Evolutionary conservation across 129 eudicot species (phyloP), one percentile per base, ranked within the genome.

Genomic region (Sambucus nigra): DNA sequence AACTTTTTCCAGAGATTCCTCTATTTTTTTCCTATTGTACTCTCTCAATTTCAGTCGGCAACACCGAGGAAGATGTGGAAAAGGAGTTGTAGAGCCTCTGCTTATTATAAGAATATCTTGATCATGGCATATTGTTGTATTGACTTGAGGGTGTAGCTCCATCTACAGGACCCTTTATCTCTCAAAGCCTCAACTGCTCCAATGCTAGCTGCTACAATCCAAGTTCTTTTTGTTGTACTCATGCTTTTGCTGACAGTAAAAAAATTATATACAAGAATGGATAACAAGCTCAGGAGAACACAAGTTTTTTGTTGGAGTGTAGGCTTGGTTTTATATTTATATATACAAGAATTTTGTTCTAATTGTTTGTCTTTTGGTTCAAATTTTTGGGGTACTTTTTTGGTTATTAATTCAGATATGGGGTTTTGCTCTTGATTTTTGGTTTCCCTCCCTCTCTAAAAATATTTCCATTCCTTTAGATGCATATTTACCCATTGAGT

Each of bases 101-200:
- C 60, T 66, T 51, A 53, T 58, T 50, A 17, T 60, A 67, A 0
- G 73, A 39, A 15, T 20, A 78, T 22, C 1, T 68, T 81, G 26
- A 64, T 51, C 60, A 81, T 81, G 5, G 73, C 76, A 13, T 72
- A 63, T 5, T 69, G 54, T 2, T 82, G 86, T 46, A 78, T 57
- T 0, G 73, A 69, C 20, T 56, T 68, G 0, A 77, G 35, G 0
- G 76, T 71, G 8, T 77, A 80, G 27, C 69, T 81, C 85, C 92
- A 77, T 15, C 85, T 58, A 16, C 81, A 76, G 16, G 42, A 71
- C 42, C 64, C 91, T 42, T 84, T 79, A 76, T 84, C 88, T 76
- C 80, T 84, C 52, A 84, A 45, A 14, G 81, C 88, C 33, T 80
- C 94, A 26, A 84, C 77, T 1, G 82, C 82, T 6, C 86, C 86